Evolutionary conservation across 2,329 filamentous ascomycete species (phyloP).

Genomic region (Diaporthe sp.): DNA sequence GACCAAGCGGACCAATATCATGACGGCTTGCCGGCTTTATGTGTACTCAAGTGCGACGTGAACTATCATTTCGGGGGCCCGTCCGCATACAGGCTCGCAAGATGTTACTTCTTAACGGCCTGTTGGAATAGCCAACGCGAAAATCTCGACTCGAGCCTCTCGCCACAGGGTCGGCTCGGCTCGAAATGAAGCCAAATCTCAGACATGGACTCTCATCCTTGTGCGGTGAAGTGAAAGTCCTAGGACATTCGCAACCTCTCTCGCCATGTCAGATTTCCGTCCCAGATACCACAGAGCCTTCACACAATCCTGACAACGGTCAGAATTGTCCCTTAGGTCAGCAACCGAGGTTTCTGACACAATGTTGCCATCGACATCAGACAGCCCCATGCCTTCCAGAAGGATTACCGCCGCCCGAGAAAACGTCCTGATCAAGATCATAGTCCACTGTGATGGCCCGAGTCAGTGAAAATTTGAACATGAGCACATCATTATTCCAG

Average conservation of each 20-base stretch:
- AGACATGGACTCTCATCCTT: constrained; percentile 11
- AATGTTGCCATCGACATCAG: background rate
- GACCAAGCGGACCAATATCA: background rate
- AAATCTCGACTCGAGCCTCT: background rate
- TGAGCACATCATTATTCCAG: background rate
- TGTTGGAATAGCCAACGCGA: background rate
- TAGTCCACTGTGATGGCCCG: background rate
- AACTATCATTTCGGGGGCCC: background rate
- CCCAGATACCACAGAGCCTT: constrained; percentile 67
- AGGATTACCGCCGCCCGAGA: constrained; percentile 58
- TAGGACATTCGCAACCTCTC: constrained; percentile 37
- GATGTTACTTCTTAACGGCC: background rate
- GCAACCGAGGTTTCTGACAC: constrained; percentile 11
- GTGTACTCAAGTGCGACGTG: background rate
- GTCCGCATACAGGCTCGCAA: background rate
- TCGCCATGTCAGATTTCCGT: constrained; percentile 64
- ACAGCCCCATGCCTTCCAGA: constrained; percentile 49
- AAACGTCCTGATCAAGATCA: constrained; percentile 62
- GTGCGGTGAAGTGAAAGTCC: constrained; percentile 17
- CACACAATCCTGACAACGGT: constrained; percentile 62
- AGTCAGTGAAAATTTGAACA: background rate
- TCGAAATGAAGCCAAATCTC: background rate
- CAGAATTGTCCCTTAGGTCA: constrained; percentile 45
- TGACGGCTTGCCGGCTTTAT: background rate
- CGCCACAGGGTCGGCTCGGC: background rate